A percentile compares a stretch with the other conserved stretches of the same genome.
Conservation (phyloP, 2,329 filamentous ascomycete species). For the Delphinella strobiligena region DNA sequence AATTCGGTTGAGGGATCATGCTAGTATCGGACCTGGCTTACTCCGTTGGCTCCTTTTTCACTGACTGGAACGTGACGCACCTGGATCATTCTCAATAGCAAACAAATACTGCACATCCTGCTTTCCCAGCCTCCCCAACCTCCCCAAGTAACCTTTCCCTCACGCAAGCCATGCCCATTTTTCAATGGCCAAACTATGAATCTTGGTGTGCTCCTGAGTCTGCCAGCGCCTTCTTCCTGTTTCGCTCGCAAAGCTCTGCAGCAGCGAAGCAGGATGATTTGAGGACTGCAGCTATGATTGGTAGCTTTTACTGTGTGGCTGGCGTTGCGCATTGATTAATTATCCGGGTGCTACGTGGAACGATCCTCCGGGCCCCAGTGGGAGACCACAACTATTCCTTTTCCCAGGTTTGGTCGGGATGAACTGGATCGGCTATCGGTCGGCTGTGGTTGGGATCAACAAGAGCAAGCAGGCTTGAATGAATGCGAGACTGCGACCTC, state of each 20-base stretch:
- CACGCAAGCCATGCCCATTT: constrained; percentile 20
- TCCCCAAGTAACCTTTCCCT: no score
- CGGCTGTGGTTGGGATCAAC: not conserved
- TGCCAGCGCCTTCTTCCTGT: constrained; percentile 26
- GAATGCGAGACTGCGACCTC: not conserved
- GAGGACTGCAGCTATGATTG: not conserved
- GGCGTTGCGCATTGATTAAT: not conserved
- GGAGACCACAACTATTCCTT: not conserved
- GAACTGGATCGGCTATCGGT: not conserved
- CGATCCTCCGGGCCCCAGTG: not conserved
- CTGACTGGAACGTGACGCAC: constrained; percentile 6
- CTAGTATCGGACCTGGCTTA: not conserved
- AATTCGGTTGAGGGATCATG: not conserved
- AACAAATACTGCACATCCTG: no score
- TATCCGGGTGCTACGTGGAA: not conserved
- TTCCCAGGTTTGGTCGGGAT: not conserved
- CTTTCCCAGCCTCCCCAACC: no score
- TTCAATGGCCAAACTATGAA: constrained; percentile 42
- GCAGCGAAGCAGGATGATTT: not conserved
- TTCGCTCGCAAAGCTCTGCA: not conserved
- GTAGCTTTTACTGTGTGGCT: not conserved
- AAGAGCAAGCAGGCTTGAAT: not conserved
- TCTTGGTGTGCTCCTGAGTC: constrained; percentile 30
- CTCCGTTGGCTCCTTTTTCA: constrained; percentile 1
- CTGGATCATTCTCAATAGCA: constrained; percentile 2